These are phyloP conservation scores for Boletellus sp. DNA, from an alignment of 768 basidiomycete species.

Conservation along the genomic window DNA sequence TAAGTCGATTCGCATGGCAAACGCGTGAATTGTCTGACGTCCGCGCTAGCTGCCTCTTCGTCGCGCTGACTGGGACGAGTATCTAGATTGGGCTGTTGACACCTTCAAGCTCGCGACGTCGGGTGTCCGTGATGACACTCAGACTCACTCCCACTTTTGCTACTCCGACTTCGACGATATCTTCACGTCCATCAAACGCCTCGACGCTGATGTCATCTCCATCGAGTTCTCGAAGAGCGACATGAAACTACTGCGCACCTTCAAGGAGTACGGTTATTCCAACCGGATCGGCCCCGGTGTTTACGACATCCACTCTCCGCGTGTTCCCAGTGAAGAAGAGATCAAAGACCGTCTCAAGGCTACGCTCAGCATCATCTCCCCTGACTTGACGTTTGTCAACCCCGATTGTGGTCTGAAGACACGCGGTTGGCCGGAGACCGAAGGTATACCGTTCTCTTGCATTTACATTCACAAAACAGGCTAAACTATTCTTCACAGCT, in stretches of 20 bases:
- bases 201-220: conserved; percentile 98
- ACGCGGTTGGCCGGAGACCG: conserved; percentile 97
- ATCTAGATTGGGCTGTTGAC: conserved; percentile 98
- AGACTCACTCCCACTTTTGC: conserved; percentile 99
- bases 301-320: conserved; percentile 99
- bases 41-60: conserved; percentile 81
- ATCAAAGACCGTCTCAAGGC: conserved; percentile 87
- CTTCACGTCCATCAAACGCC: conserved; percentile 93
- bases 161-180: conserved; percentile 99
- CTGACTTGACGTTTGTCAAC: conserved; percentile 85
- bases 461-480: conserved; percentile 1
- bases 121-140: conserved; percentile 89
- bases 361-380: conserved; percentile 80
- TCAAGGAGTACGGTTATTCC: conserved; percentile 92
- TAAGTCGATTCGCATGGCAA: conserved; percentile 36
- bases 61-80: conserved; percentile 91
- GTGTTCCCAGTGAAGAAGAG: conserved; percentile 91
- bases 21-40: background rate
- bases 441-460: conserved; percentile 42
- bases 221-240: conserved; percentile 98
- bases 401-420: conserved; percentile 99
- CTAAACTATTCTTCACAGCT: conserved; percentile 35
- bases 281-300: conserved; percentile 98
- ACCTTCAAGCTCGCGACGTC: conserved; percentile 98
- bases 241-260: conserved; percentile 94